Conservation (phyloP, 2,329 filamentous ascomycete genomes). For the Claviceps paspali region DNA sequence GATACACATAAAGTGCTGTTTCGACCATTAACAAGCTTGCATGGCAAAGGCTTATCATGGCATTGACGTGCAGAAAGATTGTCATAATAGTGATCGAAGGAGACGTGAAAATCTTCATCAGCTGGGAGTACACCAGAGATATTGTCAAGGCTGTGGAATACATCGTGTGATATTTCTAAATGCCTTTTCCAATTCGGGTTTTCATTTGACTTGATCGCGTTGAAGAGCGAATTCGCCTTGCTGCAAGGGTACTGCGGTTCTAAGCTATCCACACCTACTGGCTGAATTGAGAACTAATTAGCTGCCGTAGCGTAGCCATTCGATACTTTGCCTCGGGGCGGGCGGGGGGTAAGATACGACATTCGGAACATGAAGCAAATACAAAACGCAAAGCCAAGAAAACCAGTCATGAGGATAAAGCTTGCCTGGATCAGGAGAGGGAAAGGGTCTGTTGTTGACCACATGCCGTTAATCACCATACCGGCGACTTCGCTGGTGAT, state of each 20-base stretch:
- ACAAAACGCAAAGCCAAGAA: not conserved
- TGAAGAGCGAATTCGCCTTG: conserved; percentile 28
- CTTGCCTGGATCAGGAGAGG: conserved; percentile 32
- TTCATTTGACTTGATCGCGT: conserved; percentile 25
- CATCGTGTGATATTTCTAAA: conserved; percentile 34
- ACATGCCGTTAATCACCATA: conserved; percentile 61
- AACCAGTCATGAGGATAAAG: not conserved
- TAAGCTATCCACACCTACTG: conserved; percentile 50
- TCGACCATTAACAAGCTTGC: conserved; percentile 32
- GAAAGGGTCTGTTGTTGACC: conserved; percentile 24
- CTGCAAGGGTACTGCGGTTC: conserved; percentile 59
- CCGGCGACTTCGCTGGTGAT: conserved; percentile 71
- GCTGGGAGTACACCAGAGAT: conserved; percentile 48
- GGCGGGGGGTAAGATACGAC: no score
- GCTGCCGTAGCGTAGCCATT: not conserved
- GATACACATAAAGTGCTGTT: conserved; percentile 44
- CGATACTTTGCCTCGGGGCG: no score
- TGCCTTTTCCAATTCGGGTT: conserved; percentile 47
- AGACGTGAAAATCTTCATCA: conserved; percentile 50
- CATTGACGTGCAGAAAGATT: conserved; percentile 69
- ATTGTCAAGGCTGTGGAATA: conserved; percentile 47
- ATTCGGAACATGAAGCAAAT: no score
- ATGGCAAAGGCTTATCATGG: conserved; percentile 58
- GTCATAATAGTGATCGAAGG: conserved; percentile 73
- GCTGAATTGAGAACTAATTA: conserved; percentile 12